phyloP scores from a whole-genome alignment of 202 grass and related monocot species.

The Brachypodium distachyon region DNA sequence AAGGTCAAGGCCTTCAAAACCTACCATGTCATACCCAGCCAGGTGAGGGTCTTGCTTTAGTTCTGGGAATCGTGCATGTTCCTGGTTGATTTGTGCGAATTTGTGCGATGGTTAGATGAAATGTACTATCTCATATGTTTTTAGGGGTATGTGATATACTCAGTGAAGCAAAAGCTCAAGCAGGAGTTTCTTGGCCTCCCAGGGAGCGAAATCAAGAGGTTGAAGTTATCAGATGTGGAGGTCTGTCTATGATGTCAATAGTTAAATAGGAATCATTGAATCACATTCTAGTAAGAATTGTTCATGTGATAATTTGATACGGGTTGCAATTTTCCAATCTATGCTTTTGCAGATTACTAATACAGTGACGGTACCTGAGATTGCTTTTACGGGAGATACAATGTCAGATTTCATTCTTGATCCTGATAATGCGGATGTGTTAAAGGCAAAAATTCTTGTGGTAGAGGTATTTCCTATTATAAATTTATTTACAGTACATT shows the following conservation, averaged over 20 bases:
- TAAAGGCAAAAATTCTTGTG: constrained; percentile 64
- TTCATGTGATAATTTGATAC: neutral
- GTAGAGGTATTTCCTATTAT: constrained; percentile 41
- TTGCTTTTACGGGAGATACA: constrained; percentile 92
- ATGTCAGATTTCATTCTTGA: constrained; percentile 95
- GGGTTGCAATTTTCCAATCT: neutral
- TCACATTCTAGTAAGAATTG: neutral
- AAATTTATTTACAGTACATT: neutral
- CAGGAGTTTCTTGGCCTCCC: constrained; percentile 58
- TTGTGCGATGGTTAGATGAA: neutral
- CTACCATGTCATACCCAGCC: constrained; percentile 80
- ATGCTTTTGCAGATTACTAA: constrained; percentile 50
- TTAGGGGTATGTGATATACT: constrained; percentile 86
- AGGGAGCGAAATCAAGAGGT: constrained; percentile 64
- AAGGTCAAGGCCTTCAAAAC: constrained; percentile 95
- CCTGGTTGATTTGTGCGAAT: neutral
- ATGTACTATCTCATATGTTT: neutral
- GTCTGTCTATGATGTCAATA: constrained; percentile 47
- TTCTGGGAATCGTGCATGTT: neutral
- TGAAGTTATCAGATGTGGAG: constrained; percentile 81
- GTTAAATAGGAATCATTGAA: neutral
- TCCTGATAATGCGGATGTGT: constrained; percentile 64
- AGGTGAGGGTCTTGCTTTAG: constrained; percentile 39
- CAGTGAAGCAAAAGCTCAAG: constrained; percentile 88
- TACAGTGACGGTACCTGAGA: constrained; percentile 65